These are phyloP conservation scores for Austroboletus niveus DNA, from an alignment of 1,284 basidiomycete species.

Conservation along the genomic window DNA sequence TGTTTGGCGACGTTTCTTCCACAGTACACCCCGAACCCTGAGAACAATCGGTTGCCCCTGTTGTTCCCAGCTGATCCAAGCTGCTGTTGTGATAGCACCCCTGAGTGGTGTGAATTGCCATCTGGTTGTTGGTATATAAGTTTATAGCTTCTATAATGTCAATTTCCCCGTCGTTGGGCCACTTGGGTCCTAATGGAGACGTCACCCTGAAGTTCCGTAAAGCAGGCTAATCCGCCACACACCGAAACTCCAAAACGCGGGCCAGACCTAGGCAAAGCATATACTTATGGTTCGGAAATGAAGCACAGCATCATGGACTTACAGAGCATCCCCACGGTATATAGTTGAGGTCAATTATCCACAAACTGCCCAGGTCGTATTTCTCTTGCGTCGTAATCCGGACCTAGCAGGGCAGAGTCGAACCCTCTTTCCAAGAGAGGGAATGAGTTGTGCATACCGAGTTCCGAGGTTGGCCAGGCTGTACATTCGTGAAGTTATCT, in stretches of 20 bases:
- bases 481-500: conserved; percentile 53
- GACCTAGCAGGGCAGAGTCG: conserved; percentile 34
- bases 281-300: conserved; percentile 4
- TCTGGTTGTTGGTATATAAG: conserved; percentile 50
- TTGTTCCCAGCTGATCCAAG: conserved; percentile 35
- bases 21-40: conserved; percentile 61
- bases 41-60: conserved; percentile 46
- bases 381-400: conserved; percentile 48
- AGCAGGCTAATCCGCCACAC: conserved; percentile 3
- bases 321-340: conserved; percentile 69
- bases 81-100: conserved; percentile 40
- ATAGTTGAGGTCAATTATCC: conserved; percentile 60
- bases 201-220: conserved; percentile 2
- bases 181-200: conserved; percentile 28
- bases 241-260: conserved; percentile 49
- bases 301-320: conserved; percentile 17
- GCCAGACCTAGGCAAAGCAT: conserved; percentile 42
- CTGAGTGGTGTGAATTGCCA: conserved; percentile 54
- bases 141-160: conserved; percentile 61
- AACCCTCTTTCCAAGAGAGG: not conserved
- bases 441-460: conserved; percentile 36
- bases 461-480: conserved; percentile 53
- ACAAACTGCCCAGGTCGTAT: conserved; percentile 54
- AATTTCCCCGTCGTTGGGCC: conserved; percentile 50
- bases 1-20: conserved; percentile 53